Percentiles rank a stretch among this genome's conserved stretches.
Conservation (phyloP, 139 green algal species). For the Chlamydomonas schloesseri region DNA sequence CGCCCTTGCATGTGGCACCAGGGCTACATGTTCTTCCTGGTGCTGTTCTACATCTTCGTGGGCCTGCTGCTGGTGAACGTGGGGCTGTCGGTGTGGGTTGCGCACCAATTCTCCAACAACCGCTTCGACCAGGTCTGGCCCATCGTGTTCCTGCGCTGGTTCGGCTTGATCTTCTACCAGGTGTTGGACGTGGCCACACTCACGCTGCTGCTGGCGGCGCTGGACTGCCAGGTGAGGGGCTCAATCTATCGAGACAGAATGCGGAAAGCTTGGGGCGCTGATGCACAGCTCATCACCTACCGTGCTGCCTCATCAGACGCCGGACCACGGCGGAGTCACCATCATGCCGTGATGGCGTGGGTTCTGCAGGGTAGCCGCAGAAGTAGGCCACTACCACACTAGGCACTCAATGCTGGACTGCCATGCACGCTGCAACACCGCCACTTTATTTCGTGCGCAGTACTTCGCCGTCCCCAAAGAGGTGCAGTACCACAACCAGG, state of each 20-base stretch:
- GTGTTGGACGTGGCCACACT: constrained; percentile 37
- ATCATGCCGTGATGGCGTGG: not conserved
- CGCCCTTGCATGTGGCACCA: no score
- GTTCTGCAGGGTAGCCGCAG: no score
- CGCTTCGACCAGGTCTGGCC: not conserved
- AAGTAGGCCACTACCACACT: no score
- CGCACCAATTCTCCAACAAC: not conserved
- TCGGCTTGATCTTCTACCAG: constrained; percentile 10
- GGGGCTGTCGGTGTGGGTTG: constrained; percentile 3
- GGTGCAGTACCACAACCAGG: not conserved
- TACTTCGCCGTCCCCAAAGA: not conserved
- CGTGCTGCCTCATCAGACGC: no score
- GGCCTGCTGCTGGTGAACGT: not conserved
- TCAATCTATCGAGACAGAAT: not conserved
- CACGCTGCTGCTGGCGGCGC: constrained; percentile 34
- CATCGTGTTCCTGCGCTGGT: constrained; percentile 33
- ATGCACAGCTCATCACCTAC: no score
- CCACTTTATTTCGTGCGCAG: no score
- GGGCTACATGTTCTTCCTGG: constrained; percentile 42
- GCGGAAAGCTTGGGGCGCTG: not conserved
- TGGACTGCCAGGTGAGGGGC: constrained; percentile 29
- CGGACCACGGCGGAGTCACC: no score
- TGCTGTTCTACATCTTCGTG: not conserved
- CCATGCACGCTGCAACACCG: no score
- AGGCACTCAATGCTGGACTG: not conserved